Percentiles rank a stretch among this genome's conserved stretches.
These are phyloP conservation scores for Lactarius sp. DNA, from an alignment of 768 basidiomycete species.

Conservation along the genomic window DNA sequence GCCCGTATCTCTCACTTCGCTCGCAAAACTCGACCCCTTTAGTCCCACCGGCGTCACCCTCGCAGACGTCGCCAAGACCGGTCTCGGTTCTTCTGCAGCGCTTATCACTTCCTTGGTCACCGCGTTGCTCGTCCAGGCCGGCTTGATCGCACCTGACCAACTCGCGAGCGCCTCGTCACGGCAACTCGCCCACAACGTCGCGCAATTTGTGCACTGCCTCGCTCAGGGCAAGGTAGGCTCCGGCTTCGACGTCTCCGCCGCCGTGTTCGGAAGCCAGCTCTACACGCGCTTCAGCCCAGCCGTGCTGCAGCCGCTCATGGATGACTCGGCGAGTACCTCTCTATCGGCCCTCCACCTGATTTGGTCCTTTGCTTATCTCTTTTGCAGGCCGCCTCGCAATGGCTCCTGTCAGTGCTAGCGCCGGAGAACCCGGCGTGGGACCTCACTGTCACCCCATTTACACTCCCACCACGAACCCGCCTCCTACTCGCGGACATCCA, in stretches of 20 bases:
- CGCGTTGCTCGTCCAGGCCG: constrained; percentile 73
- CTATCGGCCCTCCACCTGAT: not conserved
- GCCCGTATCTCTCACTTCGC: constrained; percentile 57
- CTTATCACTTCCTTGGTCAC: constrained; percentile 93
- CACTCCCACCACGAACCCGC: constrained; percentile 76
- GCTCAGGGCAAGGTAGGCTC: constrained; percentile 98
- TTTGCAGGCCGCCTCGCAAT: constrained; percentile 25
- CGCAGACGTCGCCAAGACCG: constrained; percentile 92
- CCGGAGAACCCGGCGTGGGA: constrained; percentile 73
- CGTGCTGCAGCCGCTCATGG: constrained; percentile 64
- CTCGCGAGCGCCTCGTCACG: constrained; percentile 41
- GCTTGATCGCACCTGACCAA: constrained; percentile 49
- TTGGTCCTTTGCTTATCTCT: constrained; percentile 4
- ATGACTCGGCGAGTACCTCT: constrained; percentile 40
- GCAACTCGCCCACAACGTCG: constrained; percentile 79
- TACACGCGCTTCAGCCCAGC: constrained; percentile 83
- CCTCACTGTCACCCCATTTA: constrained; percentile 59
- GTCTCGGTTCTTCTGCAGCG: constrained; percentile 94
- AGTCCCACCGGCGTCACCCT: constrained; percentile 61
- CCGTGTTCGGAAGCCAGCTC: constrained; percentile 90
- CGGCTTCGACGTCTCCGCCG: constrained; percentile 94
- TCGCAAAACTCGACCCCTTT: constrained; percentile 74
- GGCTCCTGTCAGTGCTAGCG: constrained; percentile 50
- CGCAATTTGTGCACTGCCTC: constrained; percentile 92
- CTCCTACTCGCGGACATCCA: constrained; percentile 94